These are phyloP conservation scores for Calocybe cyanea DNA, from an alignment of 768 basidiomycete species.

Conservation along the genomic window DNA sequence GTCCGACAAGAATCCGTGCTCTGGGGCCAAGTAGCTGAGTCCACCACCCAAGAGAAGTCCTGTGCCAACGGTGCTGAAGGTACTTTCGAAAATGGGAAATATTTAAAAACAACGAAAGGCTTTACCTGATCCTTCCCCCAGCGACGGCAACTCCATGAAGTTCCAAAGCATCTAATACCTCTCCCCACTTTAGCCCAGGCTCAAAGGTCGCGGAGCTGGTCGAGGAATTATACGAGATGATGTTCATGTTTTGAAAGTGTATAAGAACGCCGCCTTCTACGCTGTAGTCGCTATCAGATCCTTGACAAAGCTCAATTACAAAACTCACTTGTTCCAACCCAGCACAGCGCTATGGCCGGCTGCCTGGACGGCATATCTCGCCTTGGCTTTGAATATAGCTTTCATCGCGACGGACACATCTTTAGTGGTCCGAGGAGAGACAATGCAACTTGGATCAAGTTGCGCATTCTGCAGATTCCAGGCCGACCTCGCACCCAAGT, in stretches of 20 bases:
- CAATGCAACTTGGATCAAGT: constrained; percentile 31
- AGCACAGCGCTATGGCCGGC: constrained; percentile 38
- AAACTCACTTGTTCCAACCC: constrained; percentile 41
- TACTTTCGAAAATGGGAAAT: not conserved
- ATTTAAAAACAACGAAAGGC: not conserved
- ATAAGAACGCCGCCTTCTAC: constrained; percentile 35
- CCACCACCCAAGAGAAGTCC: constrained; percentile 43
- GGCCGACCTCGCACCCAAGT: constrained; percentile 2
- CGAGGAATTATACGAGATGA: constrained; percentile 31
- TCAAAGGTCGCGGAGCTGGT: constrained; percentile 35
- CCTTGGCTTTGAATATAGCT: constrained; percentile 29
- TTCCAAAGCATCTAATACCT: constrained; percentile 31
- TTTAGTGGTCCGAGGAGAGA: constrained; percentile 25
- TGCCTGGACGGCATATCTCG: constrained; percentile 38
- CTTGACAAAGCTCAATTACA: not conserved
- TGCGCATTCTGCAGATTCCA: constrained; percentile 35
- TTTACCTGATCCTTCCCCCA: constrained; percentile 35
- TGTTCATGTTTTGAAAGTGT: constrained; percentile 33
- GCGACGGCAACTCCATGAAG: constrained; percentile 39
- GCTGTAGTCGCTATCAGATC: constrained; percentile 16
- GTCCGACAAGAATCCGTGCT: constrained; percentile 38
- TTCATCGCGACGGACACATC: constrained; percentile 37
- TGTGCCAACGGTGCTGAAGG: constrained; percentile 34
- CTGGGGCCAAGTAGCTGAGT: constrained; percentile 34
- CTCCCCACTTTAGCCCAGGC: constrained; percentile 40